phyloP scores from a whole-genome alignment of 192 early-diverging fungal genomes.

The Podila horticola region DNA sequence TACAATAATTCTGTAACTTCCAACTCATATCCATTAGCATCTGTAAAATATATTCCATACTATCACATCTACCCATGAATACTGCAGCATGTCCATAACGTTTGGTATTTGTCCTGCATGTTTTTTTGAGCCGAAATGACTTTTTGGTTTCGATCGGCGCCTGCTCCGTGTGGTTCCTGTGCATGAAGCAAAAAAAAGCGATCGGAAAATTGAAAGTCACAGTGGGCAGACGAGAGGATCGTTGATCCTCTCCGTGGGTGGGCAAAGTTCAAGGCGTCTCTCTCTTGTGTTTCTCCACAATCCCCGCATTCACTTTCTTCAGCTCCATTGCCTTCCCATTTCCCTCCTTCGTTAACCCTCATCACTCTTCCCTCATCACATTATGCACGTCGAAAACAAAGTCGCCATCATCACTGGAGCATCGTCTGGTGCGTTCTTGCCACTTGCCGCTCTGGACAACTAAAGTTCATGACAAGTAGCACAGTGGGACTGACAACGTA shows the following conservation, averaged over 20 bases:
- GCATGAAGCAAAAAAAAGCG: background rate
- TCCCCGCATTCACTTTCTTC: conserved; percentile 1
- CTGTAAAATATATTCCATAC: background rate
- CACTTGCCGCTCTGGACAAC: background rate
- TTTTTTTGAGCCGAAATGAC: background rate
- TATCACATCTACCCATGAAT: background rate
- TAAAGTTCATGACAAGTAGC: background rate
- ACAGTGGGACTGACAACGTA: background rate
- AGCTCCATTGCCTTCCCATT: background rate
- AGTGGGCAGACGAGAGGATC: background rate
- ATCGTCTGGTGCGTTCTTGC: conserved; percentile 54
- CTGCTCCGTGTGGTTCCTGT: background rate
- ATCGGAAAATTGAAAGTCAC: conserved; percentile 1
- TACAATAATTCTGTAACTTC: background rate
- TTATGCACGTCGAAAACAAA: conserved; percentile 58
- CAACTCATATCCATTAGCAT: background rate
- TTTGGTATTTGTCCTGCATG: background rate
- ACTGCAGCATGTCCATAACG: too few species aligned
- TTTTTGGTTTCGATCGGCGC: background rate
- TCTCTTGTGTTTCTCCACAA: background rate
- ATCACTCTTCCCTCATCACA: background rate
- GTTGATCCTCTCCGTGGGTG: background rate
- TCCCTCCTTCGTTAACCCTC: background rate
- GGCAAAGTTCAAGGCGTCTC: background rate
- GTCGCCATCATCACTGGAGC: conserved; percentile 78